Percentiles rank a stretch among this genome's conserved stretches.
Evolutionary conservation across 768 basidiomycete species (phyloP).

Genomic region (Melanogaster broomeanus): DNA sequence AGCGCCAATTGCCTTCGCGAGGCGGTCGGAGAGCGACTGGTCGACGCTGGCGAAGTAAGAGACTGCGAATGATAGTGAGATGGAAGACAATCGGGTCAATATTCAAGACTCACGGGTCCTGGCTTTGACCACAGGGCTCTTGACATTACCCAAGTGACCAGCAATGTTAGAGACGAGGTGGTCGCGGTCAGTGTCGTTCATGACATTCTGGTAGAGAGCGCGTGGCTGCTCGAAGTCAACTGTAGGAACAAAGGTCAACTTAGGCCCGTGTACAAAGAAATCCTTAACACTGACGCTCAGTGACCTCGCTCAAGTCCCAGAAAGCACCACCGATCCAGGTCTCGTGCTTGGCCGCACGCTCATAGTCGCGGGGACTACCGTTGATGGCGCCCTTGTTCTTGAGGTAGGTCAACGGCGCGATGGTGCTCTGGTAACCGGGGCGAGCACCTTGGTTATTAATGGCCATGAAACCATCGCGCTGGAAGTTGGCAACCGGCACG

Average conservation of each 20-base stretch:
- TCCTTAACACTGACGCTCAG: constrained; percentile 61
- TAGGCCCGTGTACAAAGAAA: background rate
- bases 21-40: constrained; percentile 69
- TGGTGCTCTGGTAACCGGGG: constrained; percentile 85
- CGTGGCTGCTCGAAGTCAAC: constrained; percentile 89
- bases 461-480: constrained; percentile 75
- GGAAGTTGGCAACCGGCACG: constrained; percentile 83
- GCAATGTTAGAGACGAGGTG: constrained; percentile 70
- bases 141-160: constrained; percentile 61
- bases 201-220: constrained; percentile 66
- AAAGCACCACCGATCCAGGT: constrained; percentile 70
- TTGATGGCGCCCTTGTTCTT: constrained; percentile 48
- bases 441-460: constrained; percentile 79
- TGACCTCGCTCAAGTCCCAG: constrained; percentile 71
- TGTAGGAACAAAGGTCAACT: constrained; percentile 23
- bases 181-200: constrained; percentile 58
- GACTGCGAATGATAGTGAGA: constrained; percentile 41
- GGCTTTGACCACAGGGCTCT: constrained; percentile 58
- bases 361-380: constrained; percentile 39
- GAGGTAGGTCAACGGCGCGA: constrained; percentile 70
- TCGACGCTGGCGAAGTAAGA: constrained; percentile 81
- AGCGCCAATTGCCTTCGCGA: constrained; percentile 74
- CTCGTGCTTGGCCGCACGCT: constrained; percentile 58
- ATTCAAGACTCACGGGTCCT: constrained; percentile 58
- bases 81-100: background rate